Base-by-base conservation (phyloP, 2,329 filamentous ascomycete genomes). In the Pochonia chlamydosporia region DNA sequence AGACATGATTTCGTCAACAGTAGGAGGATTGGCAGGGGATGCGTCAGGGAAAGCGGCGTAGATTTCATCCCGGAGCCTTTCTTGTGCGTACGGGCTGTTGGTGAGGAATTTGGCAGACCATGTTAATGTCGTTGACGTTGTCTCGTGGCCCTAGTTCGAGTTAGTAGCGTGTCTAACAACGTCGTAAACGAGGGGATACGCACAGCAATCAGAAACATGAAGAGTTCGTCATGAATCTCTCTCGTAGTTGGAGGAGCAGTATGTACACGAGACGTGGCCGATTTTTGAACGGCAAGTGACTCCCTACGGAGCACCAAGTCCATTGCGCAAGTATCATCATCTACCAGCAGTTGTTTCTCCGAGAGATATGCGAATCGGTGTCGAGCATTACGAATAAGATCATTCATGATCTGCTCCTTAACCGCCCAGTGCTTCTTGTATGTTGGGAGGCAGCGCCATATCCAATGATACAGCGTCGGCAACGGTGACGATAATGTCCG, bases 211-310 rank as follows among this genome's bases (percentile, higher is more conserved):
- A 56, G n/a, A 26, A 54, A 46, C 10, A 54, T 49, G n/a, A 52
- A 40, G n/a, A 54, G 47, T 40, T 52, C 43, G 14, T 64, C 62
- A 21, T 52, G 51, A 21, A 63, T 57, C 10, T 52, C 52, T 6
- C 40, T 40, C 0, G 56, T 13, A 21, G 26, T 47, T 11, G 35
- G 31, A 9, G 40, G 41, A n/a, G 20, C 24, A 11, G 20, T n/a
- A n/a, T n/a, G 5, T 3, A 25, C 30, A 14, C 11, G n/a, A 28
- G 40, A 36, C 14, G 45, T 40, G 8, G 42, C 36, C 18, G 9
- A 18, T 14, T 48, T 36, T 25, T 40, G 11, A 9, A 37, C 45
- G 26, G 47, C 31, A 3, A 41, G 21, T 11, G 47, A 16, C 37
- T 43, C 35, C 24, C 47, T 40, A 6, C 30, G 35, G 18, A 49